Percentiles rank a stretch among this genome's conserved stretches.
phyloP scores from a whole-genome alignment of 2,329 filamentous ascomycete genomes.

The Ambrosiella beaveri region DNA sequence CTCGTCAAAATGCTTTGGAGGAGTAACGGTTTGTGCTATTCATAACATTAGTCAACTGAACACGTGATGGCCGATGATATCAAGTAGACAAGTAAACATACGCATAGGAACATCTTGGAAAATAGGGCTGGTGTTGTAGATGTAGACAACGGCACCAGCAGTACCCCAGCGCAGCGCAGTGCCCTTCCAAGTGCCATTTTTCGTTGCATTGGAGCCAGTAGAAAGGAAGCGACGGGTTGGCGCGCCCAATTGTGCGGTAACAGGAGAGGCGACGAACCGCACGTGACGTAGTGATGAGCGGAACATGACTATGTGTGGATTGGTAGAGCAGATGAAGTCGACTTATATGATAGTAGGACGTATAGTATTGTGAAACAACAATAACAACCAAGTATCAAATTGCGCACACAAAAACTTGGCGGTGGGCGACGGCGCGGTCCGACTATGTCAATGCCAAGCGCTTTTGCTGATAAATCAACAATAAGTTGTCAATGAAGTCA shows the following conservation, averaged over 20 bases:
- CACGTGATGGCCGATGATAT: background rate
- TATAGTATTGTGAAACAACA: background rate
- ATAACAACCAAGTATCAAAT: background rate
- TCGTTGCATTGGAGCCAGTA: slow-evolving; percentile 43
- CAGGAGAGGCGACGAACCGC: slow-evolving; percentile 4
- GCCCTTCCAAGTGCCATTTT: slow-evolving; percentile 69
- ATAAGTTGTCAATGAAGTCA: background rate
- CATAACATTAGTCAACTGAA: background rate
- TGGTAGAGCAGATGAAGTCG: background rate
- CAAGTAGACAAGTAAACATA: slow-evolving; percentile 21
- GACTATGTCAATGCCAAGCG: no score
- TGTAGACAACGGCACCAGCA: slow-evolving; percentile 66
- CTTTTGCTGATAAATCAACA: background rate
- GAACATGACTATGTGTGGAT: slow-evolving; percentile 8
- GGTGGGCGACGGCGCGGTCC: no score
- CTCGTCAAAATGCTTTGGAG: slow-evolving; percentile 30
- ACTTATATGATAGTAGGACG: background rate
- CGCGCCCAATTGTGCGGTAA: background rate
- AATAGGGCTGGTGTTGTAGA: slow-evolving; percentile 76
- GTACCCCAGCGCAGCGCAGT: slow-evolving; percentile 55
- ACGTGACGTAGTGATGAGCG: slow-evolving; percentile 13
- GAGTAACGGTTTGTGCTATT: slow-evolving; percentile 8
- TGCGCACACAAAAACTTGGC: background rate
- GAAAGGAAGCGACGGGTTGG: slow-evolving; percentile 25
- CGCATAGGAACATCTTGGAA: slow-evolving; percentile 71